Evolutionary conservation across 164 flowering plant species (phyloP), one percentile per base, ranked within the genome.

Genomic region (Nelumbo lutea): DNA sequence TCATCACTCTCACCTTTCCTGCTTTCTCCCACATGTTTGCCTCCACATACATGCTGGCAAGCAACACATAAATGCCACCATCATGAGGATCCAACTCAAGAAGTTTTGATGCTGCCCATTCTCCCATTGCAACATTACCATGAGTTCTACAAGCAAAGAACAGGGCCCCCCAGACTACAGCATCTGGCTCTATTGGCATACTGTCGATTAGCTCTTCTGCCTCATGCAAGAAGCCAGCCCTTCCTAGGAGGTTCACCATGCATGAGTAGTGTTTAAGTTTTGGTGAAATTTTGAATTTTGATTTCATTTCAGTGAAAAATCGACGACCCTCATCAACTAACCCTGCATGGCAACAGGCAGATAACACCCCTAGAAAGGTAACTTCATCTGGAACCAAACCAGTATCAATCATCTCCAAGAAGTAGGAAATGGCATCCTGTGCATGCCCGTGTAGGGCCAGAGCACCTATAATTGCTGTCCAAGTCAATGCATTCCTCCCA

Each of bases 321-420:
- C 42, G 64, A 1, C 86, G 90, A 43, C 90, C 93, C 72, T 83
- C 83, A 10, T 79, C 83, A 50, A 89, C 90, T 74, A 88, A 74
- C 8, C 97, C 91, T 43, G 86, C 85, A 78, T 91, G 93, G 70
- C 95, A 85, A 74, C 95, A 91, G 64, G 95, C 95, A 40, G 87
- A 80, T 67, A 89, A 59, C 8, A 89, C 79, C 59, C 86, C 93
- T 3, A 89, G 75, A 73, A 82, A 86, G 15, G 93, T 88, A 62
- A 91, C 75, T 60, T 89, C 91, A 72, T 91, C 90, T 42, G 95
- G 95, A 39, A 42, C 40, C 68, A 89, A 64, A 43, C 91, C 88
- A 64, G 38, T 44, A 42, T 74, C 71, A 27, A 83, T 64, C 95
- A 89, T 91, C 73, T 80, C 72, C 6, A 42, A 50, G 68, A 89